These are phyloP conservation scores for Naganishia vaughanmartiniae DNA, from an alignment of 768 basidiomycete species.

Conservation along the genomic window DNA sequence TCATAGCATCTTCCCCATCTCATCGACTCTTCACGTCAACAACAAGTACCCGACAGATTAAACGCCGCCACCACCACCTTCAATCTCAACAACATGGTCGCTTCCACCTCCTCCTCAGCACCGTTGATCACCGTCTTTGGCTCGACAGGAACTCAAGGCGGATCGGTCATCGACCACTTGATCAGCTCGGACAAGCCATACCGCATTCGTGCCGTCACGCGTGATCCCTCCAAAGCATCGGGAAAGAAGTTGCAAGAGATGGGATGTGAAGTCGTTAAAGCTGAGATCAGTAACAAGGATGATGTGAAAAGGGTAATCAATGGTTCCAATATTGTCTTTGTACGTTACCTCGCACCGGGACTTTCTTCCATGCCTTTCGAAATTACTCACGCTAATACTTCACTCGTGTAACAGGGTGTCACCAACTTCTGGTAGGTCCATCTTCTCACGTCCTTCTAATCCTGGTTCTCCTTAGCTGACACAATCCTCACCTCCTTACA, in stretches of 20 bases:
- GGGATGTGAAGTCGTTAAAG: conserved; percentile 35
- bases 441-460: background rate
- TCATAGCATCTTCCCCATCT: too few species aligned
- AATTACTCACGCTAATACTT: background rate
- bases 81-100: conserved; percentile 21
- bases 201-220: conserved; percentile 39
- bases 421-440: conserved; percentile 28
- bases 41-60: too few species aligned
- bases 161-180: conserved; percentile 35
- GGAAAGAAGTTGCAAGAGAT: conserved; percentile 29
- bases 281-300: conserved; percentile 35
- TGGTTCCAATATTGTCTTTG: conserved; percentile 42
- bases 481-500: background rate
- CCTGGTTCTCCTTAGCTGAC: background rate
- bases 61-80: background rate
- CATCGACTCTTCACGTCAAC: too few species aligned
- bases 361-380: background rate
- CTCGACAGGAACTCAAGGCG: conserved; percentile 40
- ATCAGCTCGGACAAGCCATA: conserved; percentile 34
- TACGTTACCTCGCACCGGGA: conserved; percentile 1
- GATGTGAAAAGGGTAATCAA: conserved; percentile 37
- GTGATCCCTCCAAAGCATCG: conserved; percentile 32
- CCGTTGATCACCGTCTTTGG: conserved; percentile 37
- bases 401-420: conserved; percentile 20
- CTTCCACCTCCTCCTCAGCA: conserved; percentile 24